Evolutionary conservation across 176 grass and related monocot species (phyloP), one percentile per base, ranked within the genome.

Genomic region (Oryza officinalis): DNA sequence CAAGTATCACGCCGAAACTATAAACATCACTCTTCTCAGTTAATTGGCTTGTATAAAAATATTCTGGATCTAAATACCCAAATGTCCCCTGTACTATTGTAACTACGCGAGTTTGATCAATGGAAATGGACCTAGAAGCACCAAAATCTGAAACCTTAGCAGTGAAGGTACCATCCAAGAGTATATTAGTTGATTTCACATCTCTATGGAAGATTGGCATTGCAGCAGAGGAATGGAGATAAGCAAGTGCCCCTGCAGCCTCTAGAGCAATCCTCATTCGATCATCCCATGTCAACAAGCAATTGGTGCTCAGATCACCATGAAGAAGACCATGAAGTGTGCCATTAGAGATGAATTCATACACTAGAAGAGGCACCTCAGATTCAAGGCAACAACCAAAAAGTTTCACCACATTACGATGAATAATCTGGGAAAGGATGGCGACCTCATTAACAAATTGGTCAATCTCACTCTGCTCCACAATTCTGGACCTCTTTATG

Each of bases 121-220:
- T 71, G 68, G 37, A 71, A 22, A 71, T 71, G 22, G 68, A 71
- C 3, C 68, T 71, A 5, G 68, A 71, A n/a, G 68, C 68, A 71
- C 68, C 68, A 40, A 71, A 71, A 37, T 71, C 22, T 43, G 37
- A 37, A 40, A 71, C 68, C 68, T 71, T 71, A 43, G 68, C 0
- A 71, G 11, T 43, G 68, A 43, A 43, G 45, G 45, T 47, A 10
- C 37, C 37, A 71, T 71, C 35, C 11, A 71, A 71, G 37, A 71
- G 68, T 71, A 71, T 41, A 12, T 71, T 71, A 38, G 22, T 43
- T 41, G 20, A 41, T 41, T 71, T 71, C 35, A 43, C 35, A 40
- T 71, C 68, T 41, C 68, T 43, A 41, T 71, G 68, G 11, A 71
- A 71, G 22, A 71, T 40, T 41, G 45, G 68, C 22, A 71, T 71